Percentiles rank a stretch among this genome's conserved stretches.
phyloP scores from a whole-genome alignment of 1,139 yeast species.

The Geotrichum carabidarum region DNA sequence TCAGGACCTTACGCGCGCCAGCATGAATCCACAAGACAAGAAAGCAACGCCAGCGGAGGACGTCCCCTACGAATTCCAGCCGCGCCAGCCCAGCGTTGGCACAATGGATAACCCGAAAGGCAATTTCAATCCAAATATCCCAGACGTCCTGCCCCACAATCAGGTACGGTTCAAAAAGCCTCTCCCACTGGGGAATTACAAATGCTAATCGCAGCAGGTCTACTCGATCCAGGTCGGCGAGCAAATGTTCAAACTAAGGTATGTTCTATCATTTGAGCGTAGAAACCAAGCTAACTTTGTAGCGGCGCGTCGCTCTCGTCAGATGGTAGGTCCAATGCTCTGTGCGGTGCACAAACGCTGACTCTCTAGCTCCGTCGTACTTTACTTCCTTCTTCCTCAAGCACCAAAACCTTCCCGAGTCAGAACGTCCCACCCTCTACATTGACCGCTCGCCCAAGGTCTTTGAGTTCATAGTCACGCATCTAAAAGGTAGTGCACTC shows the following conservation, averaged over 20 bases:
- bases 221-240: slow-evolving; percentile 72
- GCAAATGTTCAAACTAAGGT: slow-evolving; percentile 49
- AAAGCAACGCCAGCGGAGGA: too few relatives aligned
- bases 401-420: slow-evolving; percentile 25
- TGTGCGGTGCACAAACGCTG: slow-evolving; percentile 36
- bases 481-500: slow-evolving; percentile 48
- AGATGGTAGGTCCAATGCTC: slow-evolving; percentile 48
- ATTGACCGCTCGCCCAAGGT: slow-evolving; percentile 74
- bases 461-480: slow-evolving; percentile 61
- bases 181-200: not conserved
- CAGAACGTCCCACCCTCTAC: slow-evolving; percentile 45
- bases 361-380: slow-evolving; percentile 42
- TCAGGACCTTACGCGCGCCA: too few relatives aligned
- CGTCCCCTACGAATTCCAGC: slow-evolving; percentile 8
- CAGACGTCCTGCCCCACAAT: slow-evolving; percentile 57
- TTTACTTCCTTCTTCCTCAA: slow-evolving; percentile 45
- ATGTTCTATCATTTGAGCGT: slow-evolving; percentile 59
- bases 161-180: slow-evolving; percentile 27
- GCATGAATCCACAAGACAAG: too few relatives aligned
- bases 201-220: slow-evolving; percentile 38
- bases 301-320: slow-evolving; percentile 84
- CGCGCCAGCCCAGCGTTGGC: slow-evolving; percentile 15
- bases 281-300: slow-evolving; percentile 48
- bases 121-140: slow-evolving; percentile 47
- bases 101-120: slow-evolving; percentile 24